These are phyloP conservation scores for Zygosaccharomyces pseudobailii DNA, from an alignment of 1,139 yeast species.

Conservation along the genomic window DNA sequence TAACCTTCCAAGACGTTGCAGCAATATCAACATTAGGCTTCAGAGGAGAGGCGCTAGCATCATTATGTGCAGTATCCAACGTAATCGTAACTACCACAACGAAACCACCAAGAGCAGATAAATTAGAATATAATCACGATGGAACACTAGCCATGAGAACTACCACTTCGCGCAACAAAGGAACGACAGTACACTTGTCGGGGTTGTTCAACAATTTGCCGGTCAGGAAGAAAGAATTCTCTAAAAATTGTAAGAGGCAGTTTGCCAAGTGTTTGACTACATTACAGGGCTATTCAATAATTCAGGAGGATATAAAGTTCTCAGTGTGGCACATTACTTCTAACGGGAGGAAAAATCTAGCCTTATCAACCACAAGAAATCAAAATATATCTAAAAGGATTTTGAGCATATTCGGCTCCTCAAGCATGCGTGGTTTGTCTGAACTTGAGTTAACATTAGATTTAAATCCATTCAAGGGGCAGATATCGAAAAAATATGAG, in stretches of 20 bases:
- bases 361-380: constrained; percentile 50
- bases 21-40: constrained; percentile 62
- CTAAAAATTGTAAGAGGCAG: constrained; percentile 64
- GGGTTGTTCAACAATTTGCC: constrained; percentile 63
- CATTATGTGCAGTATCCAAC: constrained; percentile 61
- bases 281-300: constrained; percentile 65
- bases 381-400: constrained; percentile 49
- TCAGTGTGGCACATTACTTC: constrained; percentile 50
- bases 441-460: constrained; percentile 41
- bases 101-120: constrained; percentile 53
- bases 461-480: constrained; percentile 27
- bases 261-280: constrained; percentile 59
- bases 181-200: constrained; percentile 52
- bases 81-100: constrained; percentile 53
- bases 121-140: constrained; percentile 45
- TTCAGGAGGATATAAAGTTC: constrained; percentile 53
- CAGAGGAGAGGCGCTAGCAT: constrained; percentile 81
- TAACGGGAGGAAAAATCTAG: constrained; percentile 46
- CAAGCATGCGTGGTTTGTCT: constrained; percentile 53
- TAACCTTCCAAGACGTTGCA: constrained; percentile 51
- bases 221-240: constrained; percentile 67
- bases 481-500: constrained; percentile 15
- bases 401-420: constrained; percentile 64
- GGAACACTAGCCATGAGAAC: constrained; percentile 46
- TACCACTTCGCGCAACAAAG: constrained; percentile 49